Percentiles rank a stretch among this genome's conserved stretches.
These are phyloP conservation scores for Phytophthora ohioensis DNA, from an alignment of 352 stramenopile genomes.

Conservation along the genomic window DNA sequence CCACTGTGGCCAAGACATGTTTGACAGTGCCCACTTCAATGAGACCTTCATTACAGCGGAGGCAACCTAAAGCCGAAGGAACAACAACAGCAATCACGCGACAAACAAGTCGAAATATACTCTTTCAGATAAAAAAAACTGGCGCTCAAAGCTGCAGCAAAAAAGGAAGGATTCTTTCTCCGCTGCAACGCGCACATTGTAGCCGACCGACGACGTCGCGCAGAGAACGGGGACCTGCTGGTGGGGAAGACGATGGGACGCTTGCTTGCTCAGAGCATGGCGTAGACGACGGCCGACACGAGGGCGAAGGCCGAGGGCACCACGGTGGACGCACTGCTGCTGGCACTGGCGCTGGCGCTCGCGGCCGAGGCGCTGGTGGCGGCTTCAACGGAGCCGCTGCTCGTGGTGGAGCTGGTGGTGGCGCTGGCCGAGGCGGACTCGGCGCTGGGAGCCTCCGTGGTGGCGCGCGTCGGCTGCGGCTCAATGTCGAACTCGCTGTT, in stretches of 20 bases:
- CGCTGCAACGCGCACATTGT: constrained; percentile 1
- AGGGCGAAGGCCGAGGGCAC: constrained; percentile 36
- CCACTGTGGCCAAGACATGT: too few species aligned
- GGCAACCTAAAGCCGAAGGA: neutral
- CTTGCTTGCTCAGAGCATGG: constrained; percentile 50
- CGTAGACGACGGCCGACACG: constrained; percentile 41
- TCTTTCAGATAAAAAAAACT: constrained; percentile 27
- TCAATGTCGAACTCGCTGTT: constrained; percentile 49
- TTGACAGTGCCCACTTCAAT: too few species aligned
- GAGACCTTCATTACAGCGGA: neutral
- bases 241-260: constrained; percentile 19
- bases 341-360: constrained; percentile 32
- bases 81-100: neutral
- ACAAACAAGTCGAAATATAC: constrained; percentile 37
- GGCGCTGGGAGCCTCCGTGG: constrained; percentile 23
- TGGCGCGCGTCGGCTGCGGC: constrained; percentile 41
- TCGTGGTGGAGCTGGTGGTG: constrained; percentile 26
- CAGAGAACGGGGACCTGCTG: constrained; percentile 1
- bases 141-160: constrained; percentile 7
- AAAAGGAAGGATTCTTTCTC: neutral
- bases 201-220: constrained; percentile 16
- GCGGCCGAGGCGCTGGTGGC: constrained; percentile 20
- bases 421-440: constrained; percentile 14
- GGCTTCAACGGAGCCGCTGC: constrained; percentile 20
- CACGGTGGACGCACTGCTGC: constrained; percentile 34